Conservation (phyloP, 805 yeast species). For the Kluyveromyces lactis region DNA sequence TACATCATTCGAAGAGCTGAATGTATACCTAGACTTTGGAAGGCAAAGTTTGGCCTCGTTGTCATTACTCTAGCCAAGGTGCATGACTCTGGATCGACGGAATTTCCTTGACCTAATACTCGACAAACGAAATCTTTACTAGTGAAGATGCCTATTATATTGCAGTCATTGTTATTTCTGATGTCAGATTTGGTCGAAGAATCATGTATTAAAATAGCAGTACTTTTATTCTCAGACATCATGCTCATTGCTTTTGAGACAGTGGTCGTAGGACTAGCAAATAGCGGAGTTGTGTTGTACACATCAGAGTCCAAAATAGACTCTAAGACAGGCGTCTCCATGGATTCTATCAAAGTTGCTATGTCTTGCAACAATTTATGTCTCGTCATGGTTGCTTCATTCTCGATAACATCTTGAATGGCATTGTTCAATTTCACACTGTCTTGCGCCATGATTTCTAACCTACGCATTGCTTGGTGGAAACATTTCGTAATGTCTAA, state of each 20-base stretch:
- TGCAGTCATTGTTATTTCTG: conserved; percentile 17
- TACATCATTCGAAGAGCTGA: conserved; percentile 39
- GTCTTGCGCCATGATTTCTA: conserved; percentile 34
- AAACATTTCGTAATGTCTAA: conserved; percentile 40
- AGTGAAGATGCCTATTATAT: conserved; percentile 39
- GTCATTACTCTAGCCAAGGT: conserved; percentile 38
- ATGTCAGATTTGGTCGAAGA: neutral
- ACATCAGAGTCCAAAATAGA: conserved; percentile 9
- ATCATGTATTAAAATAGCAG: conserved; percentile 36
- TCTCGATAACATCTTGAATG: conserved; percentile 24
- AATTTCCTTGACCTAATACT: conserved; percentile 28
- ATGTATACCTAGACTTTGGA: conserved; percentile 31
- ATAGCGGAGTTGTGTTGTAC: conserved; percentile 26
- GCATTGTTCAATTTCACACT: conserved; percentile 28
- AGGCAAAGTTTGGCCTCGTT: conserved; percentile 39
- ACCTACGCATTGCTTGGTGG: conserved; percentile 37
- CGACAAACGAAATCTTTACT: conserved; percentile 38
- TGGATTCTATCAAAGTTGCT: conserved; percentile 29
- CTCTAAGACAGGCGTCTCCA: conserved; percentile 36
- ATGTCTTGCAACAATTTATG: conserved; percentile 28
- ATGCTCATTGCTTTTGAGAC: conserved; percentile 34
- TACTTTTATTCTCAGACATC: conserved; percentile 32
- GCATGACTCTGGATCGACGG: conserved; percentile 30
- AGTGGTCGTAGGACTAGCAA: conserved; percentile 31
- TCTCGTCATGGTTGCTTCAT: conserved; percentile 21